Evolutionary conservation across 768 basidiomycete species (phyloP), one percentile per base, ranked within the genome.

Genomic region (Pholiota microspora): DNA sequence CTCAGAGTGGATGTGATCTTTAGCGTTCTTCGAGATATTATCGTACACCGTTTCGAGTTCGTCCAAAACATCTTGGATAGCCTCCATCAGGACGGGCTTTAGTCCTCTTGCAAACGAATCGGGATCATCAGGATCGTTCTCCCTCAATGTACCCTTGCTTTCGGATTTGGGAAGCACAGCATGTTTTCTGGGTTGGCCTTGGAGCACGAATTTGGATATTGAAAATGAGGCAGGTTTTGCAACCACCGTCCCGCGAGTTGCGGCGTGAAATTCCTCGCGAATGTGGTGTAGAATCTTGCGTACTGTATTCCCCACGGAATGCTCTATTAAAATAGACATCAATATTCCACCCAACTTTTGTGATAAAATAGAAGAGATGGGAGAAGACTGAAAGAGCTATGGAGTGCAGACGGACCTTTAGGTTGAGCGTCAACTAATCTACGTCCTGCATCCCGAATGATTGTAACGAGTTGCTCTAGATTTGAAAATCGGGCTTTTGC

Each of bases 1-100:
- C 96, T 97, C 94, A n/a, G 94, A 93, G 69, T 98, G 96, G 56
- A 99, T 90, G 67, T 98, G 95, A 68, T 97, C 94, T 70, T 85
- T 89, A 2, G 95, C 93, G 62, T 90, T 92, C 75, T 92, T 96
- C 7, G 92, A 90, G 16, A 98, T 88, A 62, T 89, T 94, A 61
- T 97, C 92, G 62, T 98, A 93, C 1, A 96, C 95, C 2, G 92
- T 94, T 68, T 97, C 95, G 32, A 99, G 77, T 70, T 99, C 97
- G 60, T 97, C 94, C 42, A 97, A 78, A 15, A 98, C 91, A 65
- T 98, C 96, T 66, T 96, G 90, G 49, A 99, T 95, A 6, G 94
- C 97, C 69, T 97, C 94, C 80, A 98, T 93, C 51, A 99, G 78
- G 0, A 97, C 88, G 2, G 96, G 96, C 71, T 95, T 97, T 49